Evolutionary conservation across 441 rosid genomes (phyloP).

Genomic region (Melastoma candidum): DNA sequence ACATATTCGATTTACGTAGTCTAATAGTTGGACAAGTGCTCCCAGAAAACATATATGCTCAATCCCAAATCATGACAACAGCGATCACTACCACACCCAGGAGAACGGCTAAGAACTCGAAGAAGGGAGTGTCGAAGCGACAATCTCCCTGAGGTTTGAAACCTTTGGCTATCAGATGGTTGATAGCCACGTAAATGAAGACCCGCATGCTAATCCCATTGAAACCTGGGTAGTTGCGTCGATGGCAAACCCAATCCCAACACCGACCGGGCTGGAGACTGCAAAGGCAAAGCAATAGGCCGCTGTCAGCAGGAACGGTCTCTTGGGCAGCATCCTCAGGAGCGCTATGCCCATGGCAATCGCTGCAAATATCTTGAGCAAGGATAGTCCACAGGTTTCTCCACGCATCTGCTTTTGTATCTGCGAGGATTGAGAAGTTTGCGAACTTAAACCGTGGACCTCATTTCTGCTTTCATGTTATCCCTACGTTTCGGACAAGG

Average conservation of each 20-base stretch:
- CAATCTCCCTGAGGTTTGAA: constrained; percentile 35
- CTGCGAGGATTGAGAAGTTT: constrained; percentile 12
- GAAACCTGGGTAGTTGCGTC: constrained; percentile 55
- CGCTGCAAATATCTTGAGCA: constrained; percentile 62
- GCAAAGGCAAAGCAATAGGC: constrained; percentile 56
- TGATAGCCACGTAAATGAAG: constrained; percentile 49
- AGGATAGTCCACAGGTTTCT: constrained; percentile 59
- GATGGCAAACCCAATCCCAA: constrained; percentile 57
- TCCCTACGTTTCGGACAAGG: no score
- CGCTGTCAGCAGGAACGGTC: constrained; percentile 41
- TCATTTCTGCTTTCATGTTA: no score
- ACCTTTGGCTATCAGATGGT: constrained; percentile 61
- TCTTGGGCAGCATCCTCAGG: constrained; percentile 48
- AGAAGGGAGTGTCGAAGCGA: constrained; percentile 38
- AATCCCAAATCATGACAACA: constrained; percentile 64
- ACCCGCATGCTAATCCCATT: constrained; percentile 53
- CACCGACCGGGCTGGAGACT: constrained; percentile 52
- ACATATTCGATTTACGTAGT: no score
- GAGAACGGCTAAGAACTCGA: constrained; percentile 47
- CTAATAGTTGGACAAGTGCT: no score
- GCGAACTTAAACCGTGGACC: not conserved
- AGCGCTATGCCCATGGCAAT: constrained; percentile 66
- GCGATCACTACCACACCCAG: constrained; percentile 41
- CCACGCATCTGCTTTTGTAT: constrained; percentile 46
- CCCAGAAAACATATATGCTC: no score